Evolutionary conservation across 1,139 yeast species (phyloP), one percentile per base, ranked within the genome.

Genomic region (Hemisphaericaspora subhashii): DNA sequence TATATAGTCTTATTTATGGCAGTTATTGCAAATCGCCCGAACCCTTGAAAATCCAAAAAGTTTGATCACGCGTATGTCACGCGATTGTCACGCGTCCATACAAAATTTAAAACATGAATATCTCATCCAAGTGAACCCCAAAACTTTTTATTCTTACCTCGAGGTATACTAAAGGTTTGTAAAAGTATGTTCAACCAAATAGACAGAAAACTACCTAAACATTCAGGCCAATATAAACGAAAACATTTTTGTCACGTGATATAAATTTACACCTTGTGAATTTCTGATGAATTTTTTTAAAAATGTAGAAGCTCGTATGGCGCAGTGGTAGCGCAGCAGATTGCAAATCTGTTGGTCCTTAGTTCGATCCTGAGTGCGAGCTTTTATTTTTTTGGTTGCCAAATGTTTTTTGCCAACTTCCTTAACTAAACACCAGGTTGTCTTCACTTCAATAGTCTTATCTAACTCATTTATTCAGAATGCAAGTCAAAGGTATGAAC

Each of bases 261-360:
- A 5, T 5, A 26, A 26, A 26, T 7, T 26, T 10, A 13, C 10
- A 24, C 10, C 27, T 24, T 13, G 12, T 3, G 27, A 24, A 24
- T 6, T 24, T 9, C 13, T 6, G 27, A 24, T 6, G 5, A 5
- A 24, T 11, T 10, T 24, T n/a, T 4, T 24, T n/a, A n/a, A n/a
- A n/a, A n/a, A n/a, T n/a, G 26, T 4, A 29, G n/a, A 12, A 51
- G 85, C 83, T 77, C 77, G 82, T 74, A 70, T 81, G 86, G 87
- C 87, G 86, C 86, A 81, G 87, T 78, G 87, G 87, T 82, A 82
- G 86, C 86, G 88, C 86, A 81, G 86, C 84, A 82, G 87, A 82
- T 82, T 82, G 87, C 88, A 82, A 82, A 82, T 81, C 87, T 81
- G 84, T 80, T 81, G 86, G 87, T 82, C 87, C 84, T 77, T 74